These are phyloP conservation scores for Phanerochaete carnosa DNA, from an alignment of 768 basidiomycete genomes.

Conservation along the genomic window DNA sequence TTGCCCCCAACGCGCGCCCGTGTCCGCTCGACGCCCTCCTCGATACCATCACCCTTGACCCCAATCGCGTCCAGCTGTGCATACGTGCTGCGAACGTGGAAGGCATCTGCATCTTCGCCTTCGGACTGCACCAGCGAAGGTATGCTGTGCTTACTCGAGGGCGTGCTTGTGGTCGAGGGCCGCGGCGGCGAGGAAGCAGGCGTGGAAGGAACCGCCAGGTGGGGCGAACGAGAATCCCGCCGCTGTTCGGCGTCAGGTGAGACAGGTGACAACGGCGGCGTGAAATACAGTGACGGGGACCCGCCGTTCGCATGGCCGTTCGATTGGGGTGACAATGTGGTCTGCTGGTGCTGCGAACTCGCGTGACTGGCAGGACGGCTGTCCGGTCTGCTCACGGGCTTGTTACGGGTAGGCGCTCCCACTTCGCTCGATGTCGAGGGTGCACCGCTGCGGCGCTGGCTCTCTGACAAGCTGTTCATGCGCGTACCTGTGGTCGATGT, in stretches of 20 bases:
- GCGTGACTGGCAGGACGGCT: constrained; percentile 4
- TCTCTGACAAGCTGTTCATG: constrained; percentile 9
- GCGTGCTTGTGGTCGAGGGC: constrained; percentile 29
- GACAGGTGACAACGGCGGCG: constrained; percentile 10
- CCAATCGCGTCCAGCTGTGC: constrained; percentile 86
- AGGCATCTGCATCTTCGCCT: constrained; percentile 79
- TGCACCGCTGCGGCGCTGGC: constrained; percentile 3
- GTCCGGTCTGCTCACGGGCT: constrained; percentile 5
- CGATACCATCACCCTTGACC: constrained; percentile 93
- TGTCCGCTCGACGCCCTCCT: constrained; percentile 92
- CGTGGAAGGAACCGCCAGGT: constrained; percentile 17
- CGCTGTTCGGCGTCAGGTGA: constrained; percentile 5
- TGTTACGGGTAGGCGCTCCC: constrained; percentile 7
- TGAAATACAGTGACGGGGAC: neutral
- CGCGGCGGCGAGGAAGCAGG: constrained; percentile 31
- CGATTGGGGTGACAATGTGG: neutral
- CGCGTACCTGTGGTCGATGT: constrained; percentile 13
- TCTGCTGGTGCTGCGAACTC: constrained; percentile 3
- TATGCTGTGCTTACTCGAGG: constrained; percentile 53
- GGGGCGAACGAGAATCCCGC: constrained; percentile 13
- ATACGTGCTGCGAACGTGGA: constrained; percentile 83
- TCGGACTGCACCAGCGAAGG: constrained; percentile 67
- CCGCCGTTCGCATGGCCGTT: neutral
- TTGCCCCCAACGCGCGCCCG: constrained; percentile 62
- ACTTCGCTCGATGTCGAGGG: constrained; percentile 2